A percentile compares a stretch with the other conserved stretches of the same genome.
These are phyloP conservation scores for Lanmaoa rubissima DNA, from an alignment of 768 basidiomycete genomes.

Conservation along the genomic window DNA sequence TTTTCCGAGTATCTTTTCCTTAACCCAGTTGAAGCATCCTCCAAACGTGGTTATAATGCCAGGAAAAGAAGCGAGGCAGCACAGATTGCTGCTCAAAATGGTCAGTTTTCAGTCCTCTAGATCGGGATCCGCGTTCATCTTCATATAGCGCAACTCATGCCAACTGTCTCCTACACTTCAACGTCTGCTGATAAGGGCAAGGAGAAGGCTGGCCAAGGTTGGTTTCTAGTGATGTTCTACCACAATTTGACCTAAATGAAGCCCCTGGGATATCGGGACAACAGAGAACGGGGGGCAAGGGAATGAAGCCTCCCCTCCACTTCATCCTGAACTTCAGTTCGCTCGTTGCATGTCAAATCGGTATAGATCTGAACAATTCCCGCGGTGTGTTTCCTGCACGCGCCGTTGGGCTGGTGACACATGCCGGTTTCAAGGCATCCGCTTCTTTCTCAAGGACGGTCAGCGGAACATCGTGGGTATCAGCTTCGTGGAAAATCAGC, in stretches of 20 bases:
- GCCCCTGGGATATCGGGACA: slow-evolving; percentile 30
- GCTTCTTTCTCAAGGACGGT: slow-evolving; percentile 67
- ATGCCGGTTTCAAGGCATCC: slow-evolving; percentile 83
- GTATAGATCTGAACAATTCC: slow-evolving; percentile 69
- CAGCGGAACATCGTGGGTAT: slow-evolving; percentile 60
- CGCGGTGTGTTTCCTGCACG: slow-evolving; percentile 80
- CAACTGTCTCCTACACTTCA: slow-evolving; percentile 43
- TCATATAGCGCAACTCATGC: slow-evolving; percentile 43
- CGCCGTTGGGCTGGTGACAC: slow-evolving; percentile 87
- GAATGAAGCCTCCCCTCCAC: slow-evolving; percentile 31
- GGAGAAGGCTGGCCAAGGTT: slow-evolving; percentile 42
- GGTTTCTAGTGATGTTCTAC: slow-evolving; percentile 11
- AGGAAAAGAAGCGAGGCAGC: slow-evolving; percentile 75
- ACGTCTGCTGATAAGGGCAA: slow-evolving; percentile 42
- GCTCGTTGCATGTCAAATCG: slow-evolving; percentile 84
- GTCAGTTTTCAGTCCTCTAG: slow-evolving; percentile 35
- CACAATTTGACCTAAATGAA: slow-evolving; percentile 7
- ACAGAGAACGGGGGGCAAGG: slow-evolving; percentile 31
- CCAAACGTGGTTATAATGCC: slow-evolving; percentile 66
- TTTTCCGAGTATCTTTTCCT: slow-evolving; percentile 8
- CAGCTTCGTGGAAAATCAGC: slow-evolving; percentile 66
- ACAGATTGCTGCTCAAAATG: slow-evolving; percentile 61
- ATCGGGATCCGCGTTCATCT: slow-evolving; percentile 15
- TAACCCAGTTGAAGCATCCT: slow-evolving; percentile 33
- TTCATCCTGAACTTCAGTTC: slow-evolving; percentile 69